Evolutionary conservation across 345 rosid species (phyloP), one percentile per base, ranked within the genome.

Genomic region (Clarkia xantiana): DNA sequence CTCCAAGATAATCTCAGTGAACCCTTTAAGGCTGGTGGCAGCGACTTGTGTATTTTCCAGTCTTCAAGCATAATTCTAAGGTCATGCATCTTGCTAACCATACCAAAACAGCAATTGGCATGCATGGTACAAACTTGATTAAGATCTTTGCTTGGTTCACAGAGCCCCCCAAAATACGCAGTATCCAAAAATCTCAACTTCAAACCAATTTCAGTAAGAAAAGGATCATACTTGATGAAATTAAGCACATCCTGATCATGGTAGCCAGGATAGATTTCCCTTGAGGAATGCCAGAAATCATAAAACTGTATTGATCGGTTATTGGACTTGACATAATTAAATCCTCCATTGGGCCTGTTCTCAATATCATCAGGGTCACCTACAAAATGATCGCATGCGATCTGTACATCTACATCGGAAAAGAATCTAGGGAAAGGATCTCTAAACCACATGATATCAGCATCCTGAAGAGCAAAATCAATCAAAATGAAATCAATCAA

Each of bases 371-470:
- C 62, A 9, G 80, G 49, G 41, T 66, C 66, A 16, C 96, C 96
- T 16, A 53, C 18, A 58, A 68, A 83, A 61, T 74, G 75, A 60
- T 86, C 96, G 42, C 96, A 86, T 18, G 96, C 94, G 63, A 80
- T 76, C 75, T 86, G 89, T 65, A 86, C 77, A 71, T 86, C 93
- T 14, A 63, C 79, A 62, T 76, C 82, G 14, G 36, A 44, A 68
- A 73, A 76, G 67, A 86, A 82, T 63, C 63, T 69, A 2, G 73
- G 73, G 68, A 83, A 80, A 34, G 96, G 96, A 62, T 80, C 71
- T 64, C 96, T 76, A 64, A 86, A 78, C 96, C 96, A 86, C 94
- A 86, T 76, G 71, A 86, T 59, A 78, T 86, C 96, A 62, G 84
- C 94, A 75, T 86, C 96, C 96, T 86, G 73, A 46, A 70, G 50